Conservation (phyloP, 768 basidiomycete genomes). For the Saitozyma sp. region DNA sequence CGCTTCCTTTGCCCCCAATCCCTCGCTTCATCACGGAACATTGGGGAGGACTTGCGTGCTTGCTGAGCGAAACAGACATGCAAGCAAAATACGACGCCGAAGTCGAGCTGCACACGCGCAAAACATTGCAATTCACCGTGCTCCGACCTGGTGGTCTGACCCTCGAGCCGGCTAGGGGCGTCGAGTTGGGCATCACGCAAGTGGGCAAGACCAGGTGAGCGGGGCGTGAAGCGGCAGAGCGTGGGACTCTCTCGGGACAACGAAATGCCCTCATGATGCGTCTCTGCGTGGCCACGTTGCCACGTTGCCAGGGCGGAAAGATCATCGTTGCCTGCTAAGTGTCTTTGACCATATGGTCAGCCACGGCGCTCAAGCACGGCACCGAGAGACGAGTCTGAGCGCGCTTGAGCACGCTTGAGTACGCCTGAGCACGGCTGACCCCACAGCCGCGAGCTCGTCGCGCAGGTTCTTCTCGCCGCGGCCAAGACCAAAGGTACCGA, state of each 20-base stretch:
- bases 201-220: conserved; percentile 59
- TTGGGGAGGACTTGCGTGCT: too few relatives aligned
- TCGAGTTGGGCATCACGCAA: conserved; percentile 61
- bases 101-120: conserved; percentile 56
- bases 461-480: conserved; percentile 57
- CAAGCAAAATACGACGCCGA: conserved; percentile 58
- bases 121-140: conserved; percentile 66
- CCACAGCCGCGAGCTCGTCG: conserved; percentile 61
- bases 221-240: not conserved
- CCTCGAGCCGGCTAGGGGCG: conserved; percentile 60
- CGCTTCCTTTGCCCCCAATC: too few relatives aligned
- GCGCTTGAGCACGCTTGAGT: not conserved
- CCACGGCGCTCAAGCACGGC: too few relatives aligned
- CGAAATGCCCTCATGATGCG: not conserved
- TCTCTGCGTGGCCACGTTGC: not conserved
- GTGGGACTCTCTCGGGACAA: not conserved
- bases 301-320: not conserved
- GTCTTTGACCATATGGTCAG: too few relatives aligned
- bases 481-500: conserved; percentile 60
- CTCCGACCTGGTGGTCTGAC: conserved; percentile 65
- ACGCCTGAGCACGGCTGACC: not conserved
- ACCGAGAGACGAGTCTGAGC: not conserved
- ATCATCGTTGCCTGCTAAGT: not conserved
- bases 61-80: conserved; percentile 40
- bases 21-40: too few relatives aligned